Base-by-base conservation (phyloP, 1,284 basidiomycete genomes). In the Ceratobasidium sp. region DNA sequence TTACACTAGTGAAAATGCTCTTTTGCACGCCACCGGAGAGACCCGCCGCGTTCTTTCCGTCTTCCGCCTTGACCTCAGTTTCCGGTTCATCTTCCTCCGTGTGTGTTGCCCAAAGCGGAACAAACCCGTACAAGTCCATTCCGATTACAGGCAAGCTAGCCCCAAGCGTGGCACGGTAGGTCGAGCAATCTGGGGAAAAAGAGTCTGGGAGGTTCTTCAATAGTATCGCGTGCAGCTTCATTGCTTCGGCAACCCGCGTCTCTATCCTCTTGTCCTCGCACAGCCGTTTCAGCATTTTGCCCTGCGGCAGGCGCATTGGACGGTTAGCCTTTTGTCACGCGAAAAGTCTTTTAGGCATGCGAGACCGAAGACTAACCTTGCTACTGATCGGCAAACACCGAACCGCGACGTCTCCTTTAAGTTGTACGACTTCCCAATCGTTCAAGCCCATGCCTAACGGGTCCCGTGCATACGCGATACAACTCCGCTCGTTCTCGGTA, bases 261-360 rank as follows among this genome's bases (percentile, higher is more conserved):
- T 72, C 69, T n/a, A 72, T 72, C 43, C 69, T 61, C 34, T 62
- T 61, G 34, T 72, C 69, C 34, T 72, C 69, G 31, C 69, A 72
- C 19, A 72, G 22, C 34, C 69, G 69, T 53, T 72, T 72, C 43
- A 72, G 46, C 43, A 72, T 37, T n/a, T 72, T 72, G 24, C 69
- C 69, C 69, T 72, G 48, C 2, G 48, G 27, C 39, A n/a, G 24
- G 27, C 31, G 24, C 41, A 48, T 63, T 31, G 41, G 48, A 19
- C 11, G n/a, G n/a, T 63, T 63, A 63, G 61, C 43, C 24, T 46
- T 63, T 59, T 49, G 27, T 41, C 48, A 72, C 24, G 29, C 54
- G 24, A 14, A 58, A 56, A 68, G 19, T 9, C 27, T 34, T 46
- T 63, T 48, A 13, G 13, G 41, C 27, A 63, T 43, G 61, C 8